Evolutionary conservation across 2,329 filamentous ascomycete species (phyloP).

Genomic region (Exophiala bonariae): DNA sequence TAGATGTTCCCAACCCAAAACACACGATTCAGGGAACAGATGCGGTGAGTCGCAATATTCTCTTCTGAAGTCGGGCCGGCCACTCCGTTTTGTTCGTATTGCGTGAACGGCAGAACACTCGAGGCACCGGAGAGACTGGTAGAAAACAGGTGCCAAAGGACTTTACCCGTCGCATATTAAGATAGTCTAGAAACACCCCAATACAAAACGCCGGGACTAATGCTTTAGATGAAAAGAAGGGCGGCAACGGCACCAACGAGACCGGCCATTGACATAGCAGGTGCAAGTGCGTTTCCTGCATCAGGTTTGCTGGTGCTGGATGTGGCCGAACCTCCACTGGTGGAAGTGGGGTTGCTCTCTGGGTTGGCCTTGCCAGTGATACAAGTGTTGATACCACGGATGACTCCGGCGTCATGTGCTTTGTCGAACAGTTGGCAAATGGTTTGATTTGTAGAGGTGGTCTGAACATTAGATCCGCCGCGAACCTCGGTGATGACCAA

Average conservation of each 20-base stretch:
- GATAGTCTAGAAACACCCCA: conserved; percentile 23
- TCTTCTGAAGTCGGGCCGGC: conserved; percentile 9
- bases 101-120: conserved; percentile 13
- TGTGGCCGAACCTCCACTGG: conserved; percentile 17
- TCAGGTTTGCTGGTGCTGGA: conserved; percentile 16
- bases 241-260: conserved; percentile 25
- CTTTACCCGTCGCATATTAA: conserved; percentile 25
- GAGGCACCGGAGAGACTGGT: conserved; percentile 13
- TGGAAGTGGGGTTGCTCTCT: conserved; percentile 19
- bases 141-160: conserved; percentile 15
- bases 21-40: conserved; percentile 11
- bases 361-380: conserved; percentile 37
- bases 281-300: conserved; percentile 16
- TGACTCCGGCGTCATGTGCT: conserved; percentile 40
- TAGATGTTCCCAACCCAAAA: conserved; percentile 24
- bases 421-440: conserved; percentile 57
- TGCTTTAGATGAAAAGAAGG: conserved; percentile 27
- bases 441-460: conserved; percentile 59
- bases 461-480: conserved; percentile 70
- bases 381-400: conserved; percentile 51
- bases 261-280: conserved; percentile 22
- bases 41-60: conserved; percentile 12
- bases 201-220: conserved; percentile 18
- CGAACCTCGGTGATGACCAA: conserved; percentile 70
- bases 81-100: conserved; percentile 14